Evolutionary conservation across 441 rosid genomes (phyloP).

Genomic region (Adansonia rubrostipa): DNA sequence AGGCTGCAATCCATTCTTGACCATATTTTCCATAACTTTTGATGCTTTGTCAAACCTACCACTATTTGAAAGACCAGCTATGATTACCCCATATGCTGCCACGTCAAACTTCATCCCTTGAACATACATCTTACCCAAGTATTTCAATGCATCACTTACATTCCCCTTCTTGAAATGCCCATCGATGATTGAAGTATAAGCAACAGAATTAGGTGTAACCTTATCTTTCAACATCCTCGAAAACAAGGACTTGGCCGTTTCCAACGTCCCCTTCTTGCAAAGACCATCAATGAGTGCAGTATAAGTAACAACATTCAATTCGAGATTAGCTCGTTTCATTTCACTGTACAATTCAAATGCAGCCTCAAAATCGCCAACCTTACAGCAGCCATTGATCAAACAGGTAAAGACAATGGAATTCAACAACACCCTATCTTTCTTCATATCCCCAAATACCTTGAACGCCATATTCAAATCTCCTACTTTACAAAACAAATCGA

Average conservation of each 20-base stretch:
- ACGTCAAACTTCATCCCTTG: constrained; percentile 42
- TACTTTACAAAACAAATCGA: constrained; percentile 40
- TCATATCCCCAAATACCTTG: constrained; percentile 38
- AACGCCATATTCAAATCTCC: constrained; percentile 35
- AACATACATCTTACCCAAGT: constrained; percentile 39
- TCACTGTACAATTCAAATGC: constrained; percentile 38
- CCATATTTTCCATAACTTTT: constrained; percentile 35
- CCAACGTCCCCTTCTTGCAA: constrained; percentile 40
- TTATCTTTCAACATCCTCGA: constrained; percentile 33
- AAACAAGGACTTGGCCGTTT: constrained; percentile 38
- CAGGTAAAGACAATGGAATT: constrained; percentile 48
- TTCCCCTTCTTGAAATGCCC: constrained; percentile 41
- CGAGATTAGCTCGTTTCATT: constrained; percentile 32
- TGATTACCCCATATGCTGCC: constrained; percentile 38
- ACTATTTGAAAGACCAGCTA: constrained; percentile 40
- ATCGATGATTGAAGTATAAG: constrained; percentile 40
- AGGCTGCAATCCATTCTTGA: constrained; percentile 38
- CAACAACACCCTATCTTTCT: constrained; percentile 35
- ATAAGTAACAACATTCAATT: constrained; percentile 41
- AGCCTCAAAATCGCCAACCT: constrained; percentile 39
- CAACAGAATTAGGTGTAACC: constrained; percentile 34
- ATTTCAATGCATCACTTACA: constrained; percentile 40
- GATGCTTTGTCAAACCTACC: constrained; percentile 36
- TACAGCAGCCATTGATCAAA: constrained; percentile 49
- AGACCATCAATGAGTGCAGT: constrained; percentile 44